Evolutionary conservation across 1,284 basidiomycete genomes (phyloP).

Genomic region (Polyporus tsugae): DNA sequence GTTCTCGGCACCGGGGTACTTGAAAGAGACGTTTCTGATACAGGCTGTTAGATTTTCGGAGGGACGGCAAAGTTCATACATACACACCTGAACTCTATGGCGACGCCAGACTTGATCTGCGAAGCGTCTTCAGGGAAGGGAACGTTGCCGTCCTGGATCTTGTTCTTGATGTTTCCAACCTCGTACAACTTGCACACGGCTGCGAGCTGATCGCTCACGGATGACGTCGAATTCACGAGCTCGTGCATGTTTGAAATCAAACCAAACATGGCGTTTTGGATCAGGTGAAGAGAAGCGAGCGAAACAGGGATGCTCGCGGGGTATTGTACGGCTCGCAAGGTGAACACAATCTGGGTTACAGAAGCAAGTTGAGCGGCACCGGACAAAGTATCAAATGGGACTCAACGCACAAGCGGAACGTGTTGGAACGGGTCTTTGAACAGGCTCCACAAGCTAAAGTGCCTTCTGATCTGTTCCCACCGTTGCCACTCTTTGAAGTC

Average conservation of each 20-base stretch:
- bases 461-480: not conserved
- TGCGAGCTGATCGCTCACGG: slow-evolving; percentile 62
- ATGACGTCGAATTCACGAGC: slow-evolving; percentile 58
- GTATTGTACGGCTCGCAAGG: slow-evolving; percentile 72
- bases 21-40: slow-evolving; percentile 73
- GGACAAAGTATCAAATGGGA: not conserved
- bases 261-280: slow-evolving; percentile 62
- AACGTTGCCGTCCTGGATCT: slow-evolving; percentile 59
- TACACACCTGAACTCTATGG: slow-evolving; percentile 69
- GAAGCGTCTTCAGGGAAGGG: slow-evolving; percentile 70
- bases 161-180: slow-evolving; percentile 66
- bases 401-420: not conserved
- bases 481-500: slow-evolving; percentile 3
- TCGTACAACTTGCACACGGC: slow-evolving; percentile 72
- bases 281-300: slow-evolving; percentile 72
- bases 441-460: not conserved
- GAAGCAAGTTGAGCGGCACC: not conserved
- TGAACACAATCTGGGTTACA: slow-evolving; percentile 65
- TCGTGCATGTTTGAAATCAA: slow-evolving; percentile 62
- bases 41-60: not conserved
- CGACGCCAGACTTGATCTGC: slow-evolving; percentile 60
- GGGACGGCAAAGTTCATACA: not conserved
- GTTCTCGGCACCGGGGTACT: slow-evolving; percentile 65
- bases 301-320: slow-evolving; percentile 76
- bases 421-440: not conserved